phyloP scores from a whole-genome alignment of 139 green algal species.

The Coelastrella sp. region DNA sequence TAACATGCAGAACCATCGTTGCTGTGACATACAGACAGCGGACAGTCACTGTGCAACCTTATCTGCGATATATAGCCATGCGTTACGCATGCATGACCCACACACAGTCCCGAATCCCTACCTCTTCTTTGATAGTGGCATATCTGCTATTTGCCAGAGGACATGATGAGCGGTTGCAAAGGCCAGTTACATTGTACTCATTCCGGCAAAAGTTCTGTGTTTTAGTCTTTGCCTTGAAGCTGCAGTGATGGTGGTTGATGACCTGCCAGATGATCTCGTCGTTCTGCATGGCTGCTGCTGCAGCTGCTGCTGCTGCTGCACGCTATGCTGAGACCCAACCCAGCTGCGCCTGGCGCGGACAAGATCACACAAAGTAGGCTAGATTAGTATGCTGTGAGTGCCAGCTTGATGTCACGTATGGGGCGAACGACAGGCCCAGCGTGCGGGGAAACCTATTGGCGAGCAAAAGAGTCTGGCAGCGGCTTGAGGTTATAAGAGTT shows the following conservation, averaged over 20 bases:
- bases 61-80: too few relatives aligned
- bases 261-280: conserved; percentile 95
- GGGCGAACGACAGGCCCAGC: too few relatives aligned
- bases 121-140: conserved; percentile 88
- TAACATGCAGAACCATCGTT: neutral
- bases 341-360: neutral
- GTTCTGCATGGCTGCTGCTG: conserved; percentile 77
- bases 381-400: too few relatives aligned
- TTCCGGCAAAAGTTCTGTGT: conserved; percentile 98
- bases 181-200: conserved; percentile 98
- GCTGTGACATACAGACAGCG: neutral
- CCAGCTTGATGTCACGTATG: too few relatives aligned
- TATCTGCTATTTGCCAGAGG: conserved; percentile 97
- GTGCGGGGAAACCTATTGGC: too few relatives aligned
- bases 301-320: neutral
- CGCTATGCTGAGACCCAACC: neutral
- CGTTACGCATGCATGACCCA: neutral
- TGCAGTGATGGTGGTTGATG: conserved; percentile 97
- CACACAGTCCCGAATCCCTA: conserved; percentile 46
- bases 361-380: too few relatives aligned
- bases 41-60: too few relatives aligned
- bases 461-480: too few relatives aligned
- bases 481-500: too few relatives aligned
- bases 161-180: conserved; percentile 92
- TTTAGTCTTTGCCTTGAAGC: conserved; percentile 92